These are phyloP conservation scores for Saussurea involucrata DNA, from an alignment of 129 eudicot species.

Conservation along the genomic window DNA sequence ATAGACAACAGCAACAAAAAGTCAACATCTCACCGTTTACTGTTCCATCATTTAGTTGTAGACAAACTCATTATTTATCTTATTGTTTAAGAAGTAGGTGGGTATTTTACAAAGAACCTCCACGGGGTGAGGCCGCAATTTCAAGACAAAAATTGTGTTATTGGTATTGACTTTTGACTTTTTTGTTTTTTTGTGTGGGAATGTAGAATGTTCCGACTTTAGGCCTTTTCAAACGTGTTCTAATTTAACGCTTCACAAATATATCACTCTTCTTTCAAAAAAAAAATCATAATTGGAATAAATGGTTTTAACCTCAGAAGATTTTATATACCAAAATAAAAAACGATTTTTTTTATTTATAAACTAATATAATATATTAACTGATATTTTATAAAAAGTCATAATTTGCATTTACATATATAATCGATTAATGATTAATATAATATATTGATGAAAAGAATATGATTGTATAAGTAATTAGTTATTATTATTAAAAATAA, in stretches of 20 bases:
- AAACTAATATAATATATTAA: too few species aligned
- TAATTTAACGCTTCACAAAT: neutral
- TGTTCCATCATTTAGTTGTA: neutral
- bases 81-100: neutral
- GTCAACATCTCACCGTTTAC: neutral
- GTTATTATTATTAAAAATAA: too few species aligned
- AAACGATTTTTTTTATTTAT: too few species aligned
- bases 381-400: too few species aligned
- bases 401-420: too few species aligned
- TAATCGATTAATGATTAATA: too few species aligned
- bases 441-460: too few species aligned
- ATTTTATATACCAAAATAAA: neutral
- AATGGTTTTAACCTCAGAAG: neutral
- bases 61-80: neutral
- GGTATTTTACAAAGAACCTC: neutral
- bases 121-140: neutral
- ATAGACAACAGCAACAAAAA: neutral
- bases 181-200: neutral
- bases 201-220: neutral
- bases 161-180: neutral
- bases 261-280: too few species aligned
- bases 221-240: neutral
- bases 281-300: too few species aligned
- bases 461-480: neutral
- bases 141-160: neutral